phyloP scores from a whole-genome alignment of 2,329 filamentous ascomycete species.

The Pyrenophora seminiperda region DNA sequence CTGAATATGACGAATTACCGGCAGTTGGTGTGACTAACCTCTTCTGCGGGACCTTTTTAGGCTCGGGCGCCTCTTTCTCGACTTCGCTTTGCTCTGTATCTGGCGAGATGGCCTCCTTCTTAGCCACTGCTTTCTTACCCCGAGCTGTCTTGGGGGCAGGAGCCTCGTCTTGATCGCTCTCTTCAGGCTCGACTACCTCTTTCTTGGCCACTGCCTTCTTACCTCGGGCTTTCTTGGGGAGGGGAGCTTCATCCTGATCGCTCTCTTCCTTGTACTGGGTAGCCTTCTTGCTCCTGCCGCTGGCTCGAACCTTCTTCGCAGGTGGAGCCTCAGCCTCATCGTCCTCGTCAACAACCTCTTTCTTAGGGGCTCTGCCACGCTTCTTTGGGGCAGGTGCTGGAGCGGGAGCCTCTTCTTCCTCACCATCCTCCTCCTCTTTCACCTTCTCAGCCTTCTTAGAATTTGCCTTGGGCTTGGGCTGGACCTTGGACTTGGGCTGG shows the following conservation, averaged over 20 bases:
- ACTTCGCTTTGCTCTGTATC: conserved; percentile 15
- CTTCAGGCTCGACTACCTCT: conserved; percentile 7
- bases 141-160: conserved; percentile 39
- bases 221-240: conserved; percentile 37
- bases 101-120: conserved; percentile 20
- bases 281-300: conserved; percentile 16
- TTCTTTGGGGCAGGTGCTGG: conserved; percentile 39
- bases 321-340: conserved; percentile 26
- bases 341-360: conserved; percentile 30
- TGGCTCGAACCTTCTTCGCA: conserved; percentile 25
- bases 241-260: conserved; percentile 21
- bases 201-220: conserved; percentile 15
- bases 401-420: conserved; percentile 29
- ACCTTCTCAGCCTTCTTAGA: conserved; percentile 46
- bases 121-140: conserved; percentile 35
- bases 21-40: conserved; percentile 21
- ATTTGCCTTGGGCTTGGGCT: conserved; percentile 31
- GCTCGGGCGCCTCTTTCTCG: conserved; percentile 7
- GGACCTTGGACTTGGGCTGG: conserved; percentile 15
- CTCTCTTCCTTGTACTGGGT: conserved; percentile 15
- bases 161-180: conserved; percentile 20
- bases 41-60: conserved; percentile 34
- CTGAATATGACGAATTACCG: no score
- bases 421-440: conserved; percentile 17
- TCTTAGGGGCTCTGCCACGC: conserved; percentile 21